Evolutionary conservation across 169 alveolate species (phyloP).

Genomic region (Cryptosporidium ubiquitum): DNA sequence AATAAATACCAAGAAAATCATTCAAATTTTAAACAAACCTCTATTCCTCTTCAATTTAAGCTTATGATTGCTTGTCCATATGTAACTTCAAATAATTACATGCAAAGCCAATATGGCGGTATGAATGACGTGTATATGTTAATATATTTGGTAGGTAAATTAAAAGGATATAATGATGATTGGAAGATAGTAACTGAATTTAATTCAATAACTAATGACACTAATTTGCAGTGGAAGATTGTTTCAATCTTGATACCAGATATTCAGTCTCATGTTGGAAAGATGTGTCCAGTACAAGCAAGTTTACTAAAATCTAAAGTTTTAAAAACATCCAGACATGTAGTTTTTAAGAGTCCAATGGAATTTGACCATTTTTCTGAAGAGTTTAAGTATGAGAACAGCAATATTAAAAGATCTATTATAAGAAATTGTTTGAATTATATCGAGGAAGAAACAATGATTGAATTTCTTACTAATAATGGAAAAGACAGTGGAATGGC

Average conservation of each 20-base stretch:
- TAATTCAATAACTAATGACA: not conserved
- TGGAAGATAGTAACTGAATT: slow-evolving; percentile 44
- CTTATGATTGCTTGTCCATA: slow-evolving; percentile 44
- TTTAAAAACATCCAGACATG: not conserved
- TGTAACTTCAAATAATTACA: not conserved
- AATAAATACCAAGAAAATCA: not conserved
- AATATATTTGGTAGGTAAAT: slow-evolving; percentile 38
- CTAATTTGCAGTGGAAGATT: not conserved
- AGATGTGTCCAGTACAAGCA: slow-evolving; percentile 30
- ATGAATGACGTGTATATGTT: slow-evolving; percentile 7
- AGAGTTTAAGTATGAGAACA: slow-evolving; percentile 9
- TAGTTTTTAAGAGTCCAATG: not conserved
- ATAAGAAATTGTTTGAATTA: slow-evolving; percentile 46
- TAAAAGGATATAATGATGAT: not conserved
- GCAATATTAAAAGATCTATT: not conserved
- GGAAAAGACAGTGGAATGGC: slow-evolving; percentile 8
- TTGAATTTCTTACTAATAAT: not conserved
- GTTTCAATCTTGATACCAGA: slow-evolving; percentile 22
- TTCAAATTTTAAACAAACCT: not conserved
- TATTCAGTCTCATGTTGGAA: not conserved
- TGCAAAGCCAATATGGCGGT: not conserved
- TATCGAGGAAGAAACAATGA: slow-evolving; percentile 9
- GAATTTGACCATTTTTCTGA: not conserved
- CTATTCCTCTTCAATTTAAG: slow-evolving; percentile 20
- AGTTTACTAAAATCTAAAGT: not conserved